These are phyloP conservation scores for Oryza meridionalis DNA, from an alignment of 176 grass and related monocot species.

Conservation along the genomic window DNA sequence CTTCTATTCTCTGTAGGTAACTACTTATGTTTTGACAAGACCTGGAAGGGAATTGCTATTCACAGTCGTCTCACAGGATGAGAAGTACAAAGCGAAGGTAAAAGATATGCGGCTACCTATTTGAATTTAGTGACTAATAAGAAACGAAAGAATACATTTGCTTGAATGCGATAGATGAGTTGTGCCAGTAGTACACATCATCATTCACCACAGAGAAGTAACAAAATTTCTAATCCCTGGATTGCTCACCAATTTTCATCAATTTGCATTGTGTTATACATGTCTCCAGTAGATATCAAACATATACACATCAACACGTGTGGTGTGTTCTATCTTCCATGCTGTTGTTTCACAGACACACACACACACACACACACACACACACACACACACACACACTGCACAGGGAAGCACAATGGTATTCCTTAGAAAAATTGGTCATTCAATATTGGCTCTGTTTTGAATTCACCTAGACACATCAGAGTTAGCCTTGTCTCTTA, in stretches of 20 bases:
- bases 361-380: no score
- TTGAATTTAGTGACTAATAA: not conserved
- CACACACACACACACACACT: not conserved
- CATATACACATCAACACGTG: not conserved
- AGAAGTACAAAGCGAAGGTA: constrained; percentile 99
- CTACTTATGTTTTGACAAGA: constrained; percentile 90
- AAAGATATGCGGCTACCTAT: not conserved
- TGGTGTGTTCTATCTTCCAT: not conserved
- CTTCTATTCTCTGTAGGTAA: constrained; percentile 53
- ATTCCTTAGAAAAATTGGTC: not conserved
- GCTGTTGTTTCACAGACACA: not conserved
- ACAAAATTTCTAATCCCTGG: not conserved
- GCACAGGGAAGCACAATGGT: not conserved
- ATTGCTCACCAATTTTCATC: not conserved
- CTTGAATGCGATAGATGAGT: not conserved
- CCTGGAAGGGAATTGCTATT: constrained; percentile 94
- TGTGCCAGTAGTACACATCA: not conserved
- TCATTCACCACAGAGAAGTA: not conserved
- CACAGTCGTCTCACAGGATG: constrained; percentile 93
- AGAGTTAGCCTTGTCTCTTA: not conserved
- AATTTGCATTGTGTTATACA: not conserved
- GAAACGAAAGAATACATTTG: not conserved
- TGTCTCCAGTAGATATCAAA: not conserved
- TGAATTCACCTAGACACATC: constrained; percentile 3
- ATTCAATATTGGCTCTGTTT: constrained; percentile 17